Base-by-base conservation (phyloP, 2,329 filamentous ascomycete genomes). In the Lojkania enalia region DNA sequence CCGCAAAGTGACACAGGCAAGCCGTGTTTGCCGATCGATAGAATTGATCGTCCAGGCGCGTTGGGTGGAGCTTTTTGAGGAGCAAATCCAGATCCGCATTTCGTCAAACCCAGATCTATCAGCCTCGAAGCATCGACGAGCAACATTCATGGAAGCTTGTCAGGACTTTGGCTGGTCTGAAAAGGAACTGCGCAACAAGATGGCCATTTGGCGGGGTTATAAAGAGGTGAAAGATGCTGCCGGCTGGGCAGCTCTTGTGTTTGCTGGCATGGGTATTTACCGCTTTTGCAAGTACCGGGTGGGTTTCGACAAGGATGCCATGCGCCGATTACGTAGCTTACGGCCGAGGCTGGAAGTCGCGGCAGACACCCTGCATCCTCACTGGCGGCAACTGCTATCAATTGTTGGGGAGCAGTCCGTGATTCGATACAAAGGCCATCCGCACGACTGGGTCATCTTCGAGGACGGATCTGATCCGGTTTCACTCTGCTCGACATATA, bases 271-370 rank as follows among this genome's bases (percentile, higher is more conserved):
- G 65, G 79, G 80, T 1, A 74, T 83, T 12, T 82, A 82, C 59
- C 72, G 79, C 5, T 80, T 82, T 60, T 82, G 79, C 74, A 83
- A 83, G 56, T 82, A 82, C 56, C 74, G 79, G 32, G 74, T 77
- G 74, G 9, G 30, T 15, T 33, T 33, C 30, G 30, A 33, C 31
- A 70, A 72, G 4, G 75, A 77, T 13, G 74, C 78, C 3, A 76
- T 80, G 63, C 67, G 72, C 25, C 72, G 72, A 2, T 65, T 82
- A 5, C 67, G 68, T 13, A 67, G 66, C 21, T 56, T 80, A 6
- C 62, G 70, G 30, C 71, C 74, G 20, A 70, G 76, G 13, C 70
- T 81, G n/a, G 76, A 80, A 53, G 71, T 79, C 5, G 76, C 76
- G 2, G 77, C 77, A 1, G 77, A 80, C 46, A 79, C 76, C 1